Evolutionary conservation across 1,139 yeast species (phyloP).

Genomic region (Geotrichum fermentans): DNA sequence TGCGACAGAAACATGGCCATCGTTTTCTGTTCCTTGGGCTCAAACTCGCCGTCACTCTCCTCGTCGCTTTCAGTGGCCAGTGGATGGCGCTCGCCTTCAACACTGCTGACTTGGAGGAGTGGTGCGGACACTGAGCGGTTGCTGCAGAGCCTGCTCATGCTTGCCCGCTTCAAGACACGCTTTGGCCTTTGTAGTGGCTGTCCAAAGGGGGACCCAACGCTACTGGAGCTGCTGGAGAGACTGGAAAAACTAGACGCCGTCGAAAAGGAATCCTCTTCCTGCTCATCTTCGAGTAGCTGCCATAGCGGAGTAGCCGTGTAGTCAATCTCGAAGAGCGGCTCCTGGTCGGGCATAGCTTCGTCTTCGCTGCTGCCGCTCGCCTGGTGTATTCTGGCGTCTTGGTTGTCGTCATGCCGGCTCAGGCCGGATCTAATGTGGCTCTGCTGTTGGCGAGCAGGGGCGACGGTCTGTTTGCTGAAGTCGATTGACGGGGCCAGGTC

Average conservation of each 20-base stretch:
- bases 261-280: neutral
- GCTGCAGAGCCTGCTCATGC: neutral
- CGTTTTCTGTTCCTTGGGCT: neutral
- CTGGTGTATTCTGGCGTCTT: neutral
- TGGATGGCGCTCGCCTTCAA: neutral
- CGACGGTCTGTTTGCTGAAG: neutral
- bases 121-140: neutral
- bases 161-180: neutral
- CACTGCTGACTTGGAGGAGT: neutral
- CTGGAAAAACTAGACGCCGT: slow-evolving; percentile 5
- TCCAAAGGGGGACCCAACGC: neutral
- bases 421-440: neutral
- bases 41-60: slow-evolving; percentile 1
- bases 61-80: slow-evolving; percentile 2
- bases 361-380: neutral
- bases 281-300: slow-evolving; percentile 3
- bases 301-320: neutral
- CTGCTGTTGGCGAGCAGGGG: neutral
- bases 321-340: neutral
- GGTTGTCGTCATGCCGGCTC: too few species aligned
- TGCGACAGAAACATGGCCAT: slow-evolving; percentile 9
- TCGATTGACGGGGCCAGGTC: neutral
- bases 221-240: slow-evolving; percentile 2
- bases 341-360: neutral
- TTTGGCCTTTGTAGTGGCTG: neutral